phyloP scores from a whole-genome alignment of 129 eudicot genomes.

The Centella asiatica region DNA sequence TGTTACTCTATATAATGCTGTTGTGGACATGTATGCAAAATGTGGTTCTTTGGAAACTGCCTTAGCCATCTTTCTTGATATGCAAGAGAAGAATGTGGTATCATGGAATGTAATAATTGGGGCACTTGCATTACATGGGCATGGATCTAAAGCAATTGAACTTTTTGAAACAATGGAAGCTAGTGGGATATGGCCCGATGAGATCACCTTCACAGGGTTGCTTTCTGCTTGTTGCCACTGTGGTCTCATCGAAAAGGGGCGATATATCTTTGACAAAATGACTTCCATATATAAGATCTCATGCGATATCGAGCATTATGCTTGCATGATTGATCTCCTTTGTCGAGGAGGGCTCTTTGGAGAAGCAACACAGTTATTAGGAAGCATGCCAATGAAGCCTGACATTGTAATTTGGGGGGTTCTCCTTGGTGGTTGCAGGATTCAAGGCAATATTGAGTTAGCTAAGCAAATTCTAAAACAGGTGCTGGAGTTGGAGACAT shows the following conservation, averaged over 20 bases:
- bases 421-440: slow-evolving; percentile 32
- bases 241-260: slow-evolving; percentile 23
- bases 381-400: slow-evolving; percentile 27
- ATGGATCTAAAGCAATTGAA: slow-evolving; percentile 21
- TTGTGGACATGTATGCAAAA: slow-evolving; percentile 38
- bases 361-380: slow-evolving; percentile 26
- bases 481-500: slow-evolving; percentile 24
- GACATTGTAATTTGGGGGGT: slow-evolving; percentile 31
- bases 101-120: slow-evolving; percentile 29
- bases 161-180: slow-evolving; percentile 29
- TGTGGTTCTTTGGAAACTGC: slow-evolving; percentile 32
- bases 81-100: slow-evolving; percentile 29
- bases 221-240: slow-evolving; percentile 36
- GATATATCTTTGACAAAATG: slow-evolving; percentile 21
- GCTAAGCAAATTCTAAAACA: slow-evolving; percentile 27
- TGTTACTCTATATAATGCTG: slow-evolving; percentile 19
- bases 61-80: slow-evolving; percentile 18
- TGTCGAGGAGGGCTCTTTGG: slow-evolving; percentile 26
- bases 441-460: slow-evolving; percentile 17
- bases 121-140: slow-evolving; percentile 26
- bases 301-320: slow-evolving; percentile 28
- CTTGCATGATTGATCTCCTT: slow-evolving; percentile 35
- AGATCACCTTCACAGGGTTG: slow-evolving; percentile 24
- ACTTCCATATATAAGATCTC: slow-evolving; percentile 12
- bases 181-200: slow-evolving; percentile 20